phyloP scores from a whole-genome alignment of 352 stramenopile species.

The Ophiocytium majus region DNA sequence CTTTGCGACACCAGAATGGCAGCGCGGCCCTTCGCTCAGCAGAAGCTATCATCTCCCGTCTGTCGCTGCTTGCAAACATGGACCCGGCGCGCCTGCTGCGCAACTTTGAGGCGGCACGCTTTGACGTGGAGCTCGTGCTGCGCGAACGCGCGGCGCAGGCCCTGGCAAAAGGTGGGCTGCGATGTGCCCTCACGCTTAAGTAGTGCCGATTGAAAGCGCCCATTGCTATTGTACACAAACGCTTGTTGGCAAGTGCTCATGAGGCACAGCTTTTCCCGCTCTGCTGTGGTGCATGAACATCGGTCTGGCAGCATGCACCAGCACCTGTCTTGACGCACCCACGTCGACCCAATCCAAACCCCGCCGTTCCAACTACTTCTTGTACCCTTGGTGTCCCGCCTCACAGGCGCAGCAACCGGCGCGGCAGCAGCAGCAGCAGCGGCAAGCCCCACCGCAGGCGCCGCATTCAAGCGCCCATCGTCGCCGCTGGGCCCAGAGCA shows the following conservation, averaged over 20 bases:
- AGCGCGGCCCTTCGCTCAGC: not conserved
- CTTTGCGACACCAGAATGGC: not conserved
- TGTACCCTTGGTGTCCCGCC: no score
- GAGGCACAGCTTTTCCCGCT: not conserved
- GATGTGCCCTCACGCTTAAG: not conserved
- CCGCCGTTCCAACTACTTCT: no score
- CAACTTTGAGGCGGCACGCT: conserved; percentile 21
- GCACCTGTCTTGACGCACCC: no score
- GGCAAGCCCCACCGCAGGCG: not conserved
- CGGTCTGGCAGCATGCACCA: no score
- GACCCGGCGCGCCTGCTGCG: conserved; percentile 15
- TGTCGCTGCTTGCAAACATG: conserved; percentile 10
- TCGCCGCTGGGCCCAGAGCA: not conserved
- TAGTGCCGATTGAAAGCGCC: not conserved
- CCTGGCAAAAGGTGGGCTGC: not conserved
- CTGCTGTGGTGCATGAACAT: no score
- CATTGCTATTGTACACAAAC: not conserved
- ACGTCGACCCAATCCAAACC: no score
- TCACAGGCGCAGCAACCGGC: not conserved
- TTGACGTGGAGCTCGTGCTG: conserved; percentile 10
- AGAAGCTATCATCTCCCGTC: not conserved
- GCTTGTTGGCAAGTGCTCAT: not conserved
- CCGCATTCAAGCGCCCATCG: not conserved
- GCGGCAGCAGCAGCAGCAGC: not conserved
- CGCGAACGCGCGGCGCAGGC: not conserved